Percentiles rank a stretch among this genome's conserved stretches.
Conservation (phyloP, 345 rosid species). For the Linum usitatissimum region DNA sequence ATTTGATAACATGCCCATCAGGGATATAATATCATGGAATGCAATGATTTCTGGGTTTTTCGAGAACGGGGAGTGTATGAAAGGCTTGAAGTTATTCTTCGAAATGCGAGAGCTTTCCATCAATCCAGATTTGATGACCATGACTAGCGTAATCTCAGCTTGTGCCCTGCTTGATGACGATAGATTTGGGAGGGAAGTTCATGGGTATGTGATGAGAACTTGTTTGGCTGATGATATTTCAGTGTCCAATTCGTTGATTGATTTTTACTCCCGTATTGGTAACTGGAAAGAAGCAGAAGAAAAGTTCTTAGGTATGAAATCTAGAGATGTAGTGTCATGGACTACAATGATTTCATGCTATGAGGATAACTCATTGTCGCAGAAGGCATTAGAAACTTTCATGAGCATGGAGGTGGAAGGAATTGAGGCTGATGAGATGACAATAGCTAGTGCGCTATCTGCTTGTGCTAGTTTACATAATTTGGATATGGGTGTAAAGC, state of each 20-base stretch:
- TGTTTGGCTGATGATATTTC: slow-evolving; percentile 14
- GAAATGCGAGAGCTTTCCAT: slow-evolving; percentile 50
- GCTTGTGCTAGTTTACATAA: slow-evolving; percentile 16
- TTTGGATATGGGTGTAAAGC: slow-evolving; percentile 22
- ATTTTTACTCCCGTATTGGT: slow-evolving; percentile 17
- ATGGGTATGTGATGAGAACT: slow-evolving; percentile 14
- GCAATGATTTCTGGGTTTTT: slow-evolving; percentile 82
- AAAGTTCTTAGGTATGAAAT: slow-evolving; percentile 14
- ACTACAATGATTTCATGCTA: slow-evolving; percentile 24
- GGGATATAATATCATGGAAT: slow-evolving; percentile 91
- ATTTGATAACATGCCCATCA: slow-evolving; percentile 59
- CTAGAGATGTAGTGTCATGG: slow-evolving; percentile 25
- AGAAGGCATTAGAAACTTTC: slow-evolving; percentile 23
- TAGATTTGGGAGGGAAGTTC: slow-evolving; percentile 47
- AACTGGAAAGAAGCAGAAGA: slow-evolving; percentile 20
- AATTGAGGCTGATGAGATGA: slow-evolving; percentile 17
- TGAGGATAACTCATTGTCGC: slow-evolving; percentile 14
- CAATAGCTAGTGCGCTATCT: slow-evolving; percentile 24
- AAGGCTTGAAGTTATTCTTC: slow-evolving; percentile 58
- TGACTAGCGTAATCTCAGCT: slow-evolving; percentile 56
- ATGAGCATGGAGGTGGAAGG: slow-evolving; percentile 18
- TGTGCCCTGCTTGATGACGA: slow-evolving; percentile 38
- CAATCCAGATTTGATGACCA: slow-evolving; percentile 75
- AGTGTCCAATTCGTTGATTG: slow-evolving; percentile 18
- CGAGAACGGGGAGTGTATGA: slow-evolving; percentile 55